A percentile compares a stretch with the other conserved stretches of the same genome.
Conservation (phyloP, 441 rosid species). For the Brassica balearica region DNA sequence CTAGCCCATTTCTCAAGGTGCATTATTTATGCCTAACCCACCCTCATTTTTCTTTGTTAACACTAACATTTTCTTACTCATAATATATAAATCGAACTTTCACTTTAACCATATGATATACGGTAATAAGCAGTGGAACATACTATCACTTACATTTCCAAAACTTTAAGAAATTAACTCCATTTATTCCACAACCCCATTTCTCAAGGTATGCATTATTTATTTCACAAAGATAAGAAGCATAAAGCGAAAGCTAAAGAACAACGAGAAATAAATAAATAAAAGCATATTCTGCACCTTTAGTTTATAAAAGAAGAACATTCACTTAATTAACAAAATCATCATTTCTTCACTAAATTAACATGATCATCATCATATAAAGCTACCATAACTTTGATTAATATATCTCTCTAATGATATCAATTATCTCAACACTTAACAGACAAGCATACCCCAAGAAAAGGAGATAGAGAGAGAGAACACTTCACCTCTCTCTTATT, state of each 20-base stretch:
- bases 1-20: too few species aligned
- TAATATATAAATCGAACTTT: background rate
- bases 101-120: background rate
- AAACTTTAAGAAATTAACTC: background rate
- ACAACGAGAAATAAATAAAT: background rate
- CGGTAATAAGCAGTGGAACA: background rate
- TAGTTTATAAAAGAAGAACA: conserved; percentile 11
- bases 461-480: conserved; percentile 34
- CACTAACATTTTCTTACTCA: too few species aligned
- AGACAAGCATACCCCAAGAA: conserved; percentile 30
- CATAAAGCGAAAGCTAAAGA: conserved; percentile 41
- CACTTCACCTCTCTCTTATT: conserved; percentile 43
- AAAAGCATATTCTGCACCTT: conserved; percentile 21
- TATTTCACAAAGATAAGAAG: conserved; percentile 9
- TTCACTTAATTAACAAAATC: background rate
- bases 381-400: background rate
- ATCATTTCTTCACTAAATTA: background rate
- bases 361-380: background rate
- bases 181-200: background rate
- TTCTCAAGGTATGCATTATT: background rate
- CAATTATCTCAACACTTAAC: conserved; percentile 19
- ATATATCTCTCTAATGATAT: conserved; percentile 4
- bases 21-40: too few species aligned
- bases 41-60: too few species aligned
- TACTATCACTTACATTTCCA: background rate